Base-by-base conservation (phyloP, 495 filamentous ascomycete genomes). In the Tetracladium marchalianum region DNA sequence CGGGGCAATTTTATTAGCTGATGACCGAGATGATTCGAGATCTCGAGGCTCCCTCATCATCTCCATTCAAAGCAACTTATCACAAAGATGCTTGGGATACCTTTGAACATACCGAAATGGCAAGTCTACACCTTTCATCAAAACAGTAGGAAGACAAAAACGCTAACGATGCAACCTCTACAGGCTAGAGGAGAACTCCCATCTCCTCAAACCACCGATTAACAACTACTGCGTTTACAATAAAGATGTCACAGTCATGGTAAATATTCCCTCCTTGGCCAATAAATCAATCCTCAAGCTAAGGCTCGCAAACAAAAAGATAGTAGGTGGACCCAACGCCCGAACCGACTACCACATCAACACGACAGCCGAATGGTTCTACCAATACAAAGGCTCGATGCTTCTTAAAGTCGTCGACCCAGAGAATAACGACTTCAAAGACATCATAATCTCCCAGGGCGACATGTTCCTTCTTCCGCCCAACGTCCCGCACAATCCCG, bases 311-410 rank as follows among this genome's bases (percentile, higher is more conserved):
- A 34, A 3, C 10, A 17, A 27, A 27, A 27, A 85, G 87, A 89
- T 98, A 52, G 90, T 98, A 46, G 92, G 92, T 56, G 93, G 92
- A 11, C 92, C 92, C 45, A 98, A 98, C 64, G 87, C 87, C 12
- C 81, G 92, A 51, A 95, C 89, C 41, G 93, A 97, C 72, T 98
- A 95, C 70, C 92, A 97, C 73, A 94, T 98, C 71, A 98, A 98
- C 70, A 69, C 80, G 42, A 98, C 92, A 0, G 80, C 92, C 6
- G 92, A 98, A 59, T 97, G 88, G 78, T 98, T 97, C 76, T 98
- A 93, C 73, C 90, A 96, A 62, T 85, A 95, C 71, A 77, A 79
- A 47, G 92, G 92, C 40, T 77, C 77, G 19, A 95, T 98, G 92
- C 70, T 96, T 15, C 80, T 98, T 41, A 94, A 93, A 58, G 86